Conservation (phyloP, 1,284 basidiomycete species). For the Ganoderma resinaceum region DNA sequence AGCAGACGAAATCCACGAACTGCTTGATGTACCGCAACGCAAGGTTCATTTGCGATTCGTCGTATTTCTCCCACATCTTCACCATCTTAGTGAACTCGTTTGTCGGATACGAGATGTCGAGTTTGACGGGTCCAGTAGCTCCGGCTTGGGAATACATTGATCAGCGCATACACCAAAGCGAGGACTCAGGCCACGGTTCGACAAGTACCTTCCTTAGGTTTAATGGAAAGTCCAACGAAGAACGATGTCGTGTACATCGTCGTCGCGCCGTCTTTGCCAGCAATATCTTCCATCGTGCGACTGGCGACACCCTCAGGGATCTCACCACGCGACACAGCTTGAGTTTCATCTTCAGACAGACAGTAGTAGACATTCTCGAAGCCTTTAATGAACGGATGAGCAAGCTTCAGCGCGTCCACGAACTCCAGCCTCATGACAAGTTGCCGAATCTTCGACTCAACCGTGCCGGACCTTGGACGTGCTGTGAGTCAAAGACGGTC, state of each 20-base stretch:
- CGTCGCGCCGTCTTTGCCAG: slow-evolving; percentile 78
- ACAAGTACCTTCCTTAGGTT: slow-evolving; percentile 83
- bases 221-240: slow-evolving; percentile 94
- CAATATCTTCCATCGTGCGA: slow-evolving; percentile 83
- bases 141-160: slow-evolving; percentile 56
- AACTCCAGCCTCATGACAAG: slow-evolving; percentile 98
- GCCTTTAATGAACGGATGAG: slow-evolving; percentile 96
- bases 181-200: slow-evolving; percentile 25
- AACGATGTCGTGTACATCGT: slow-evolving; percentile 93
- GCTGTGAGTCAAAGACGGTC: background rate
- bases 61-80: slow-evolving; percentile 96
- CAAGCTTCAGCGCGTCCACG: slow-evolving; percentile 89
- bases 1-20: slow-evolving; percentile 51
- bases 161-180: slow-evolving; percentile 12
- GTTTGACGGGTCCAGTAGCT: slow-evolving; percentile 71
- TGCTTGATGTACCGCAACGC: slow-evolving; percentile 93
- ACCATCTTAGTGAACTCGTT: slow-evolving; percentile 94
- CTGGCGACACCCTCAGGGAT: slow-evolving; percentile 76
- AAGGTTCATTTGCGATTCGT: slow-evolving; percentile 93
- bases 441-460: slow-evolving; percentile 95
- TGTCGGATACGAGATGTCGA: slow-evolving; percentile 98
- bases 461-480: slow-evolving; percentile 53
- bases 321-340: slow-evolving; percentile 86
- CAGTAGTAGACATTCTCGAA: slow-evolving; percentile 93
- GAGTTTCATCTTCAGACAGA: slow-evolving; percentile 86